phyloP scores from a whole-genome alignment of 192 early-diverging fungal species.

The Coemansia sp. region DNA sequence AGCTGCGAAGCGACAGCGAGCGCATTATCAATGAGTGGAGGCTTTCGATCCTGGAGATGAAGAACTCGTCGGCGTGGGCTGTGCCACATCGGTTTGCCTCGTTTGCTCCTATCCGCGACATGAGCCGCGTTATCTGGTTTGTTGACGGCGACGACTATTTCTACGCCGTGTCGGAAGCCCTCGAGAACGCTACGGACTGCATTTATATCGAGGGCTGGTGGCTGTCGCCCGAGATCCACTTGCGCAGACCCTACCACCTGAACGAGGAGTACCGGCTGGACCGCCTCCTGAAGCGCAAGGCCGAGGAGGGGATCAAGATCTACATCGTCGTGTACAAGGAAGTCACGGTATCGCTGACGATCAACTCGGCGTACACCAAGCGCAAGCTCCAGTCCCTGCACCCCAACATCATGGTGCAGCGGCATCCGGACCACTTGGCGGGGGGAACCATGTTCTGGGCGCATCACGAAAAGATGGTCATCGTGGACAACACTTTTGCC shows the following conservation, averaged over 20 bases:
- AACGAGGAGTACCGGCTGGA: slow-evolving; percentile 81
- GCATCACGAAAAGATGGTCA: slow-evolving; percentile 80
- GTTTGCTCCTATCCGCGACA: slow-evolving; percentile 73
- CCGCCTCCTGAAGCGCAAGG: slow-evolving; percentile 75
- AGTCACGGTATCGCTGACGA: slow-evolving; percentile 68
- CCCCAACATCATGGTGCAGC: slow-evolving; percentile 78
- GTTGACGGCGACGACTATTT: slow-evolving; percentile 80
- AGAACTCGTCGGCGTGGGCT: slow-evolving; percentile 65
- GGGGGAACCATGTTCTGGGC: slow-evolving; percentile 82
- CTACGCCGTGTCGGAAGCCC: slow-evolving; percentile 71
- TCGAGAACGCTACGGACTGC: slow-evolving; percentile 65
- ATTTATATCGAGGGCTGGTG: slow-evolving; percentile 87
- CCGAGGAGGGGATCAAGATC: slow-evolving; percentile 80
- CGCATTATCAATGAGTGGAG: slow-evolving; percentile 72
- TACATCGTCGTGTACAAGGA: slow-evolving; percentile 87
- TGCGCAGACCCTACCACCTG: slow-evolving; percentile 72
- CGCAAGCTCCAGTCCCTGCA: slow-evolving; percentile 68
- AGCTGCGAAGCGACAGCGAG: slow-evolving; percentile 67
- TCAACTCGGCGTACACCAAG: slow-evolving; percentile 75
- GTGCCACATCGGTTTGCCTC: slow-evolving; percentile 66
- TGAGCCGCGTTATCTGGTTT: slow-evolving; percentile 66
- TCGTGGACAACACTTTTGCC: slow-evolving; percentile 77
- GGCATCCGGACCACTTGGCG: slow-evolving; percentile 78
- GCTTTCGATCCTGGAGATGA: slow-evolving; percentile 61
- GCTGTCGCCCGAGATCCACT: slow-evolving; percentile 85